phyloP scores from a whole-genome alignment of 164 flowering plant species.

The Protea cynaroides region DNA sequence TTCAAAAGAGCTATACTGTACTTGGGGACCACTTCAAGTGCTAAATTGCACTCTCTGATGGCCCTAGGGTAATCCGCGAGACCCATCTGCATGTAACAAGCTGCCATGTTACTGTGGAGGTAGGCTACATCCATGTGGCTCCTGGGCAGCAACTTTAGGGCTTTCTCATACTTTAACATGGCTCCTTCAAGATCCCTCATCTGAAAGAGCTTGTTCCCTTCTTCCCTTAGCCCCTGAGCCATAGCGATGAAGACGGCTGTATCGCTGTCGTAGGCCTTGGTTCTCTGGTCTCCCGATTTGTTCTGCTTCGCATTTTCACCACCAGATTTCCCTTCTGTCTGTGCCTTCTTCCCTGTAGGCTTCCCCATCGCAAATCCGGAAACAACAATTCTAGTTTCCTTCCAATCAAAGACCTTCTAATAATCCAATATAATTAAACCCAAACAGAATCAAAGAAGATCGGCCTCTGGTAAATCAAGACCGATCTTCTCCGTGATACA shows the following conservation, averaged over 20 bases:
- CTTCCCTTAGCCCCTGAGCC: slow-evolving; percentile 74
- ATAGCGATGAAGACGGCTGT: slow-evolving; percentile 46
- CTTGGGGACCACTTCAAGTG: slow-evolving; percentile 71
- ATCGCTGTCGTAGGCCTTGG: slow-evolving; percentile 48
- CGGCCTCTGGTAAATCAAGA: background rate
- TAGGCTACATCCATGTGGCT: slow-evolving; percentile 63
- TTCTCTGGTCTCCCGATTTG: slow-evolving; percentile 20
- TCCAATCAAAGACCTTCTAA: background rate
- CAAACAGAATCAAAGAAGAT: background rate
- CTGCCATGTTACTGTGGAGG: slow-evolving; percentile 73
- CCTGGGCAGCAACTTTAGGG: slow-evolving; percentile 67
- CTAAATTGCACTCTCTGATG: slow-evolving; percentile 75
- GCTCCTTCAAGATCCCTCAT: slow-evolving; percentile 75
- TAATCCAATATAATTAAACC: background rate
- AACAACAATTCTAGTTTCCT: background rate
- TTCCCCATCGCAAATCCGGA: slow-evolving; percentile 50
- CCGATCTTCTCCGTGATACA: background rate
- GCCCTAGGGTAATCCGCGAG: slow-evolving; percentile 66
- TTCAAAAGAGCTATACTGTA: slow-evolving; percentile 79
- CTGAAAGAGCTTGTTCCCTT: slow-evolving; percentile 77
- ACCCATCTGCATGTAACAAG: slow-evolving; percentile 88
- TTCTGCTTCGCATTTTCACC: slow-evolving; percentile 22
- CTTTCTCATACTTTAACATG: slow-evolving; percentile 73
- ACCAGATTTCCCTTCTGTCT: slow-evolving; percentile 18
- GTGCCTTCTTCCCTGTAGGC: slow-evolving; percentile 44